Evolutionary conservation across 768 basidiomycete genomes (phyloP).

Genomic region (Obba rivulosa): DNA sequence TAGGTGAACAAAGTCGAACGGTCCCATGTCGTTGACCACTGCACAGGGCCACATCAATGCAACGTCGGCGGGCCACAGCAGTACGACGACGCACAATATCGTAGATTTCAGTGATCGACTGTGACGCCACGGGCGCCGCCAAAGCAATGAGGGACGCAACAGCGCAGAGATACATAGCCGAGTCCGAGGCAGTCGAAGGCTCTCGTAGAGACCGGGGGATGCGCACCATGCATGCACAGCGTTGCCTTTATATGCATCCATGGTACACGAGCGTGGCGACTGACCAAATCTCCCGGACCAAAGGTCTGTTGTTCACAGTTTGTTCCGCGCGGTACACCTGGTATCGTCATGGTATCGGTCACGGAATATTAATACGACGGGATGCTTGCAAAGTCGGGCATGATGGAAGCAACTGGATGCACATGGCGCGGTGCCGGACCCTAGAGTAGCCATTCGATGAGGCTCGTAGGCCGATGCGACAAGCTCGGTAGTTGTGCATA

Average conservation of each 20-base stretch:
- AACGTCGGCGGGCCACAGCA: not conserved
- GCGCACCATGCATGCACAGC: not conserved
- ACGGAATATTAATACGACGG: no score
- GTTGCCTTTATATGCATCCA: not conserved
- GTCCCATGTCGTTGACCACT: slow-evolving; percentile 34
- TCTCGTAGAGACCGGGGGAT: not conserved
- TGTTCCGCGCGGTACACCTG: no score
- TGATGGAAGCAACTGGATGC: no score
- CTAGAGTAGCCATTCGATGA: no score
- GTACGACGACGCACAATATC: slow-evolving; percentile 23
- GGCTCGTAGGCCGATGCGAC: no score
- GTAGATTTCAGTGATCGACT: slow-evolving; percentile 23
- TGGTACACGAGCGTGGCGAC: not conserved
- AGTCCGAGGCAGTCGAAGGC: not conserved
- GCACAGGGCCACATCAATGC: not conserved
- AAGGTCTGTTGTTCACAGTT: no score
- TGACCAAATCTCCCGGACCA: no score
- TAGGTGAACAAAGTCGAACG: slow-evolving; percentile 45
- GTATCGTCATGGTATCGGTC: no score
- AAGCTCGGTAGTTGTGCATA: no score
- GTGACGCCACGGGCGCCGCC: slow-evolving; percentile 18
- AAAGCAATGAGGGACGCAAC: slow-evolving; percentile 11
- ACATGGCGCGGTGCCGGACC: no score
- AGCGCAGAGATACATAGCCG: slow-evolving; percentile 3
- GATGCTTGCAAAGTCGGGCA: no score